Evolutionary conservation across 75 land plant genomes (phyloP), one percentile per base, ranked within the genome.

Genomic region (Cunninghamia lanceolata): DNA sequence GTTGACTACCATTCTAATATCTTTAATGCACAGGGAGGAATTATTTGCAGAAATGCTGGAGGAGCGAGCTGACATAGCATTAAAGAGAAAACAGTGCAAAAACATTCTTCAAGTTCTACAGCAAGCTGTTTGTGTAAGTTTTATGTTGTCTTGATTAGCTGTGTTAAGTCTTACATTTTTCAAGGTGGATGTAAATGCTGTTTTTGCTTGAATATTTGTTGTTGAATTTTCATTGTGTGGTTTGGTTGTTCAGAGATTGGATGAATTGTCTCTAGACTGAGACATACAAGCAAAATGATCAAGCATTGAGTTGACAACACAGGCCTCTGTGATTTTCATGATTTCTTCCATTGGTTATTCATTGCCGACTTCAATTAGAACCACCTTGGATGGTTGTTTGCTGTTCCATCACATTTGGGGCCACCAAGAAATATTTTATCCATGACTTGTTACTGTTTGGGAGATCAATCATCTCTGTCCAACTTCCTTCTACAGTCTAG

Each of bases 21-120:
- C 14, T 71, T 71, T 32, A 32, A 34, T 35, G 30, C 84, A 43
- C 89, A 98, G 99, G 81, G 96, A 97, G 39, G 90, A 91, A 66
- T 89, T 96, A 36, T 94, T 96, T 87, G 95, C 96, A 52, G 96
- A 94, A 85, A 93, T 97, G 94, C 92, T 97, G 52, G 92, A 91
- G 85, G 99, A 97, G 86, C 95, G 90, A 30, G 96, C 92, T 53
- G 98, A 96, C 17, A 87, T 97, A 63, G 93, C 93, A 17, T 86
- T 84, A 45, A 96, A 88, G 78, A 91, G 96, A 85, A 96, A 93
- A 56, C 93, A 83, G 0, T 90, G 92, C 42, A 89, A 91, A 84
- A 94, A 96, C 85, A 88, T 83, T 13, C 87, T 92, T 46, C 84
- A 78, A 28, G 93, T 92, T 59, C 86, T 94, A n/a, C 92, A 93